Base-by-base conservation (phyloP, 768 basidiomycete genomes). In the Chalciporus sphaerocephalus region DNA sequence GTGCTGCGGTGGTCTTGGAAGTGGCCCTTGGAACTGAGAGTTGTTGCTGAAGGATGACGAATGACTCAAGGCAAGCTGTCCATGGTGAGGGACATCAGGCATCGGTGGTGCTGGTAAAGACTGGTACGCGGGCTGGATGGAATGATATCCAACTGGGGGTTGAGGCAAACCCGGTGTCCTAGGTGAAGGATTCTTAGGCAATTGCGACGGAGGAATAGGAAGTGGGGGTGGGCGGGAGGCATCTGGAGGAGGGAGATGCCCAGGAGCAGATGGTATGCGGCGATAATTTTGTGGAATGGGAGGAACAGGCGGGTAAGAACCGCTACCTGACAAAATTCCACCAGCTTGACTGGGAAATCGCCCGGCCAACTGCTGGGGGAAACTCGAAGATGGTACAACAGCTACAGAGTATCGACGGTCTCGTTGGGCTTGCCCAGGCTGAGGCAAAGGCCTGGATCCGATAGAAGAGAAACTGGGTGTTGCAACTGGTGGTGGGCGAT, bases 131-230 rank as follows among this genome's bases (percentile, higher is more conserved):
- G 69, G 65, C 18, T 76, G 74, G n/a, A 67, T 46, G 41, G 71
- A 66, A 38, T 71, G 70, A 44, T 74, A 74, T 43, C 64, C 66
- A 18, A 68, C 52, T 11, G 74, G 79, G 20, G 74, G 77, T 24
- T 73, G 73, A 41, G 79, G 80, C 17, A 84, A 66, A 53, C 74
- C 72, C 7, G 75, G 69, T 28, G 71, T 73, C 38, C 76, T 64
- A n/a, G 71, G 61, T 10, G 67, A 55, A 10, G 60, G 50, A 35
- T 51, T 58, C 22, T 51, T 55, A 49, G 59, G 53, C 42, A 48
- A 33, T 34, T 57, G 66, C 13, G 35, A 47, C 16, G 64, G 48
- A 38, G 64, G 68, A 13, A 55, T 45, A 17, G 65, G 62, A 11
- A 66, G 56, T 17, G 60, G 60, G 27, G 58, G 53, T 15, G 44